Base-by-base conservation (phyloP, 257 asterid species). In the Nicotiana otophora region DNA sequence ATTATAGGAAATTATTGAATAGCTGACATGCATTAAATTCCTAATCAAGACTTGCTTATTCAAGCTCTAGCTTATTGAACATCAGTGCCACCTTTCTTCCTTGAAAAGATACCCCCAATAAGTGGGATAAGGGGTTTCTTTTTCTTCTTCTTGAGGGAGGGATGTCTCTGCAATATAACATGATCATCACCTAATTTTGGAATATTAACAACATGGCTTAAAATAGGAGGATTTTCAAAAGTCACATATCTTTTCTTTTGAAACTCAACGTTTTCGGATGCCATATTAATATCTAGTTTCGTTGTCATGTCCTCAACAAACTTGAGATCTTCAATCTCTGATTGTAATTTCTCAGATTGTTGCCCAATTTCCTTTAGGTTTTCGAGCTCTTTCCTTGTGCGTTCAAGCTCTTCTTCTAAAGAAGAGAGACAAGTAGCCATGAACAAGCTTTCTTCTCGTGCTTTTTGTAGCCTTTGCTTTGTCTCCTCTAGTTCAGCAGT, bases 191-290 rank as follows among this genome's bases (percentile, higher is more conserved):
- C 68, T 53, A 53, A 53, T 34, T 87, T 80, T 4, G 91, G 91
- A 77, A 85, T 84, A 4, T 84, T 16, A 23, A 86, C 89, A 34
- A 64, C 89, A 7, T 85, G 42, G 10, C 33, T 77, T 72, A 89
- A 77, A 23, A 88, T 70, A 5, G 92, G 89, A 2, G 88, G 91
- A 53, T 90, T 91, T 4, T 92, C 93, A 64, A 92, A 92, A 2
- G 89, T 91, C 30, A 92, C 95, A 20, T 88, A 92, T 75, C 90
- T 92, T 87, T 90, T 91, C 92, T 88, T 92, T 3, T 91, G 92
- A 66, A 89, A 87, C 51, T 91, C 93, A 9, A 74, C 36, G 7
- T 42, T 42, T 42, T 42, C 48, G 3, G 48, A 42, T 42, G 48
- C 48, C 48, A 7, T 42, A 42, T 42, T 42, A 42, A 42, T 42